phyloP scores from a whole-genome alignment of 2,329 filamentous ascomycete genomes.

The Aspergillus carbonarius region DNA sequence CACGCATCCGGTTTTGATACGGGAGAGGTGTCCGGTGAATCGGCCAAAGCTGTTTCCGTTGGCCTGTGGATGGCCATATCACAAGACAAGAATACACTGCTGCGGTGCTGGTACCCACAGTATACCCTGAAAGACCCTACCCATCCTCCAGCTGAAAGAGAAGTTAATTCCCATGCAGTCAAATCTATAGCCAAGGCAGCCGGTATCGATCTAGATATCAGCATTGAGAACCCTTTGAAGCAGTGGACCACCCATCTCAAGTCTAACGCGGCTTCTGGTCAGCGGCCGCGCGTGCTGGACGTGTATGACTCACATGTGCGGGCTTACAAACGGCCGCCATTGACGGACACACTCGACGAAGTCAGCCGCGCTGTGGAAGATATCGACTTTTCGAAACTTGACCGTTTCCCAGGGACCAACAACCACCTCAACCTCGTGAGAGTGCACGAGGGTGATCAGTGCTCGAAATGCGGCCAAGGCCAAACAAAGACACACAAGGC shows the following conservation, averaged over 20 bases:
- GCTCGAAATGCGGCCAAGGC: constrained; percentile 67
- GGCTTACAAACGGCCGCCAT: constrained; percentile 39
- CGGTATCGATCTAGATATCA: constrained; percentile 67
- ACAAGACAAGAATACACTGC: constrained; percentile 62
- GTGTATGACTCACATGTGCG: constrained; percentile 44
- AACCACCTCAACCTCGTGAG: constrained; percentile 62
- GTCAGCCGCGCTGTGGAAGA: constrained; percentile 28
- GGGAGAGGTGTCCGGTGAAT: constrained; percentile 18
- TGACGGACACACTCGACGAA: constrained; percentile 36
- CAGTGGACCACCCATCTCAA: constrained; percentile 52
- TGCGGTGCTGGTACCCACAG: constrained; percentile 69
- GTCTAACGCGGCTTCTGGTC: constrained; percentile 20
- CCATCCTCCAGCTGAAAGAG: constrained; percentile 35
- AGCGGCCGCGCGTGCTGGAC: constrained; percentile 38
- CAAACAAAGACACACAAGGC: constrained; percentile 66
- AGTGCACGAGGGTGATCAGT: constrained; percentile 67
- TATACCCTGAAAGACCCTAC: constrained; percentile 32
- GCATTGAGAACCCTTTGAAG: constrained; percentile 59
- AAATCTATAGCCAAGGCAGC: constrained; percentile 54
- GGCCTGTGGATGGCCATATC: constrained; percentile 43
- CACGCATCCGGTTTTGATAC: constrained; percentile 26
- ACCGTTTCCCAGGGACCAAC: constrained; percentile 41
- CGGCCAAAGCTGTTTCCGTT: constrained; percentile 34
- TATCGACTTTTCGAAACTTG: constrained; percentile 36
- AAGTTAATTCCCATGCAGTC: constrained; percentile 62